Conservation (phyloP, 2,329 filamentous ascomycete genomes). For the Venturia aucupariae region DNA sequence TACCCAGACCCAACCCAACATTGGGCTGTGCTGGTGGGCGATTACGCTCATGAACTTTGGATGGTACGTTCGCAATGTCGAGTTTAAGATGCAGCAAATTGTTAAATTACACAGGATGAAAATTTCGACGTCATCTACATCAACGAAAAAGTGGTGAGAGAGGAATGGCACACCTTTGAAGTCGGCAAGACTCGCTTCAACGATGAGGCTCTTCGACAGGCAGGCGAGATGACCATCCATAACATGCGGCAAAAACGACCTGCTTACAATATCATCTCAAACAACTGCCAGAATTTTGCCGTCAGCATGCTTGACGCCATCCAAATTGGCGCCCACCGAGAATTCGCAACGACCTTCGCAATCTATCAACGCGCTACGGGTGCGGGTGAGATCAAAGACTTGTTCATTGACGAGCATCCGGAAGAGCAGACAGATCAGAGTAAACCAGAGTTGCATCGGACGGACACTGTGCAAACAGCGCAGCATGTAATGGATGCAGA, state of each 20-base stretch:
- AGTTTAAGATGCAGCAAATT: not conserved
- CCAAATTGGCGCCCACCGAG: constrained; percentile 39
- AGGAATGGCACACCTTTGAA: constrained; percentile 13
- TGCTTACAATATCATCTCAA: constrained; percentile 49
- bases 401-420: constrained; percentile 36
- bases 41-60: constrained; percentile 50
- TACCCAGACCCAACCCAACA: constrained; percentile 53
- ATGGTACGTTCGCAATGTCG: constrained; percentile 35
- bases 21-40: constrained; percentile 50
- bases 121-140: constrained; percentile 49
- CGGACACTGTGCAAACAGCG: constrained; percentile 39
- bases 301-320: constrained; percentile 45
- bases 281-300: constrained; percentile 53
- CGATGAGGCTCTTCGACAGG: constrained; percentile 13
- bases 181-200: constrained; percentile 14
- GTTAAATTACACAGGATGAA: constrained; percentile 30
- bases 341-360: constrained; percentile 46
- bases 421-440: constrained; percentile 20
- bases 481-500: constrained; percentile 47
- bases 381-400: constrained; percentile 41
- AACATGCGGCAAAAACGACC: constrained; percentile 41
- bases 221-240: constrained; percentile 41
- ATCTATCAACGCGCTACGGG: constrained; percentile 45
- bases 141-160: constrained; percentile 26
- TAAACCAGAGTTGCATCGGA: constrained; percentile 20